Conservation (phyloP, 164 flowering plant genomes). For the Vitis rupestris region DNA sequence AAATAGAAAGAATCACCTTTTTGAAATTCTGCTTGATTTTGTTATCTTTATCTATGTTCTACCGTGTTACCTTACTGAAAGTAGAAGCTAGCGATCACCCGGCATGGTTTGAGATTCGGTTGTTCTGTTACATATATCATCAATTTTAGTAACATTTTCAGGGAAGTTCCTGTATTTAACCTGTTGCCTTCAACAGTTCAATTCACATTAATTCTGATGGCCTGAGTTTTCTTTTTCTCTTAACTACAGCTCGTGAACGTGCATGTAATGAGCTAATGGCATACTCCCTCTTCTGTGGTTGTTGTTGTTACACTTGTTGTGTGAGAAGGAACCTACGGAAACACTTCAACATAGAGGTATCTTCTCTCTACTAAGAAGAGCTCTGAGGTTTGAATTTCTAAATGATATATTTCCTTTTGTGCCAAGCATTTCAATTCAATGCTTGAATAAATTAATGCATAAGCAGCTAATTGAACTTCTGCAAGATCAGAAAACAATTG, state of each 20-base stretch:
- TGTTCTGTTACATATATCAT: neutral
- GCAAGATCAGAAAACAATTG: too few relatives aligned
- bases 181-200: neutral
- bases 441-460: too few relatives aligned
- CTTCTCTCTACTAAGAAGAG: neutral
- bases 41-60: too few relatives aligned
- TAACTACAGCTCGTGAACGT: slow-evolving; percentile 30
- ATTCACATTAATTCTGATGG: neutral
- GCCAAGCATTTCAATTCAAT: too few relatives aligned
- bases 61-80: too few relatives aligned
- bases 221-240: neutral
- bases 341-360: slow-evolving; percentile 35
- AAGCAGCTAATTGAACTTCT: too few relatives aligned
- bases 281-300: slow-evolving; percentile 32
- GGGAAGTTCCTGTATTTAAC: neutral
- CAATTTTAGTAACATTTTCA: neutral
- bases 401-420: neutral
- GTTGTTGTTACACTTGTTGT: slow-evolving; percentile 57
- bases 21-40: too few relatives aligned
- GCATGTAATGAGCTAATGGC: slow-evolving; percentile 39
- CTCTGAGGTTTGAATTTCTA: neutral
- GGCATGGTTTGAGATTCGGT: neutral
- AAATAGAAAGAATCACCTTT: too few relatives aligned
- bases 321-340: slow-evolving; percentile 40
- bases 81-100: too few relatives aligned